Base-by-base conservation (phyloP, 306 rosid genomes). In the Clitoria ternatea region DNA sequence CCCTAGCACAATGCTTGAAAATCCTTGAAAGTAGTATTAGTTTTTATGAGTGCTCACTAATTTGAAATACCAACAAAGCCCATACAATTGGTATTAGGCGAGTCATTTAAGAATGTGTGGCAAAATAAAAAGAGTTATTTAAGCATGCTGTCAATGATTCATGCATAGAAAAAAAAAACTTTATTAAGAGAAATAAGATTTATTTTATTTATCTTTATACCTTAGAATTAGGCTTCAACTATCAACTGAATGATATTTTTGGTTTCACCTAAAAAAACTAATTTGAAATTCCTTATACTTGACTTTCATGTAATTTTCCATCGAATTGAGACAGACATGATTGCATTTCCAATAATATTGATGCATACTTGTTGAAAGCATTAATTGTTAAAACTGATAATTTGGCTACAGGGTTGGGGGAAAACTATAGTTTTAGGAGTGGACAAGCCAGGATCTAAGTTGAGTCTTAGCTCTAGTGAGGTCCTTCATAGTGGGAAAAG, bases 321-420 rank as follows among this genome's bases (percentile, higher is more conserved):
- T 36, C 40, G 13, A 18, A 44, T 65, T 15, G 18, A 15, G 17
- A 10, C 13, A 68, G 24, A 24, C 9, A 19, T 40, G 18, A 57
- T 20, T 52, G 7, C n/a, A 35, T 24, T 66, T 12, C 6, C 50
- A 32, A 30, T 30, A 27, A 2, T 19, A 53, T 1, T 35, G 12
- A 23, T 44, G 35, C 37, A 66, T 26, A 30, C 15, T 53, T 72
- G 20, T 32, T 65, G 69, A 35, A 36, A 36, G 12, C 37, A 14
- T 57, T 43, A 33, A 43, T 42, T 30, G 66, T 27, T 29, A 45
- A 52, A 60, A 53, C 17, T 47, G n/a, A 14, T 69, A 20, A 14
- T 55, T 56, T 73, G 37, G 11, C 14, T 55, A 49, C 61, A 88
- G 98, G 98, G 97, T 47, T 94, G 98, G 98, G 98, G 98, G 1